phyloP scores from a whole-genome alignment of 129 eudicot species.

The Artemisia annua region DNA sequence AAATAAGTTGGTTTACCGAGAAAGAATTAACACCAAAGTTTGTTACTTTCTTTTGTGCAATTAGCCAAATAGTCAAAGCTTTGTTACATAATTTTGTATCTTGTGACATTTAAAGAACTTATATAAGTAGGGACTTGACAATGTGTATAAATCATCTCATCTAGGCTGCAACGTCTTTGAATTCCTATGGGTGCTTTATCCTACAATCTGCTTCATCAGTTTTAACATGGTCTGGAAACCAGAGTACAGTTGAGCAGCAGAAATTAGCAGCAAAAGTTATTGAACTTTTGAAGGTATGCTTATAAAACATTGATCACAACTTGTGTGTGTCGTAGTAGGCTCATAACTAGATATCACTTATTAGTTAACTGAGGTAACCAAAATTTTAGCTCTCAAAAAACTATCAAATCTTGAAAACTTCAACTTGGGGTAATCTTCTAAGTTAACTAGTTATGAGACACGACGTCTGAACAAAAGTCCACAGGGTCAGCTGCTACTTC shows the following conservation, averaged over 20 bases:
- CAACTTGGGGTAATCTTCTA: too few species aligned
- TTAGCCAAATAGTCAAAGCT: too few species aligned
- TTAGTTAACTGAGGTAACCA: too few species aligned
- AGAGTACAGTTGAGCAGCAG: slow-evolving; percentile 83
- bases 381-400: too few species aligned
- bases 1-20: too few species aligned
- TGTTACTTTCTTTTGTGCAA: neutral
- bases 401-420: too few species aligned
- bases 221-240: slow-evolving; percentile 80
- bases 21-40: too few species aligned
- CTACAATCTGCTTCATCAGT: slow-evolving; percentile 78
- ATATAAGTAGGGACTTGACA: slow-evolving; percentile 5
- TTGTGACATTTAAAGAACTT: slow-evolving; percentile 1
- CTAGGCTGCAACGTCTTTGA: slow-evolving; percentile 76
- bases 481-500: too few species aligned
- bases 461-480: too few species aligned
- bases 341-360: neutral
- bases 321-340: slow-evolving; percentile 8
- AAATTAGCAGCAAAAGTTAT: slow-evolving; percentile 75
- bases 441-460: too few species aligned
- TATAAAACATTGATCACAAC: neutral
- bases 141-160: slow-evolving; percentile 21
- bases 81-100: neutral
- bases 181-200: slow-evolving; percentile 73
- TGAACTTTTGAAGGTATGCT: slow-evolving; percentile 77